phyloP scores from a whole-genome alignment of 768 basidiomycete species.

The Grammothele lineata region DNA sequence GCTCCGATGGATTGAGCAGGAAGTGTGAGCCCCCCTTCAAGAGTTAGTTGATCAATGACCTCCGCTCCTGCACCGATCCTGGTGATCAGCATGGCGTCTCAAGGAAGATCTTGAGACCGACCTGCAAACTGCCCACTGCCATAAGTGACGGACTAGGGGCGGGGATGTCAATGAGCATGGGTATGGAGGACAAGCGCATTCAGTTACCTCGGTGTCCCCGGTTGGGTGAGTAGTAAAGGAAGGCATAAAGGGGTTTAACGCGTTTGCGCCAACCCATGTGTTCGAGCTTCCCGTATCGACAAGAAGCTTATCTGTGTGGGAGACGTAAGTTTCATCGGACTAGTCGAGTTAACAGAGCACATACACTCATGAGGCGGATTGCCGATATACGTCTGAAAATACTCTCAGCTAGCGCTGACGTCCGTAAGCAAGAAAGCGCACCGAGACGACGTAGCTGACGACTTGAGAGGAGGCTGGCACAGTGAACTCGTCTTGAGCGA shows the following conservation, averaged over 20 bases:
- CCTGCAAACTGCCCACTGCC: slow-evolving; percentile 15
- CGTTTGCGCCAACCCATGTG: slow-evolving; percentile 19
- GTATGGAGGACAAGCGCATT: neutral
- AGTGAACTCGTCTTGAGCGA: too few species aligned
- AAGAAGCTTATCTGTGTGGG: slow-evolving; percentile 22
- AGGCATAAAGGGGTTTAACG: slow-evolving; percentile 2
- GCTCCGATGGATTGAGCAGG: slow-evolving; percentile 41
- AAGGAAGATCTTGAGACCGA: neutral
- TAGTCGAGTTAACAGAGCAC: slow-evolving; percentile 13
- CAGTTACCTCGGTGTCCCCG: slow-evolving; percentile 1
- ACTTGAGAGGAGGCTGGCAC: slow-evolving; percentile 12
- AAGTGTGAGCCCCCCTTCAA: slow-evolving; percentile 35
- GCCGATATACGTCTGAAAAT: slow-evolving; percentile 18
- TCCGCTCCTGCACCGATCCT: slow-evolving; percentile 2
- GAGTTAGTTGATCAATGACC: slow-evolving; percentile 35
- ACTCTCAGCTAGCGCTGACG: too few species aligned
- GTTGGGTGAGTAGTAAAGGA: slow-evolving; percentile 1
- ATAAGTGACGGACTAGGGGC: slow-evolving; percentile 11
- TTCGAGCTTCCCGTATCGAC: slow-evolving; percentile 24
- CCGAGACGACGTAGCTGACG: slow-evolving; percentile 24
- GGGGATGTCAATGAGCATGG: neutral
- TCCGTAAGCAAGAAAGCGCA: neutral
- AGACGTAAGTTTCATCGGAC: too few species aligned
- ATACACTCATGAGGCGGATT: slow-evolving; percentile 20
- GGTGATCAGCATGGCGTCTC: neutral